Base-by-base conservation (phyloP, 352 stramenopile genomes). In the Phytophthora litchii region DNA sequence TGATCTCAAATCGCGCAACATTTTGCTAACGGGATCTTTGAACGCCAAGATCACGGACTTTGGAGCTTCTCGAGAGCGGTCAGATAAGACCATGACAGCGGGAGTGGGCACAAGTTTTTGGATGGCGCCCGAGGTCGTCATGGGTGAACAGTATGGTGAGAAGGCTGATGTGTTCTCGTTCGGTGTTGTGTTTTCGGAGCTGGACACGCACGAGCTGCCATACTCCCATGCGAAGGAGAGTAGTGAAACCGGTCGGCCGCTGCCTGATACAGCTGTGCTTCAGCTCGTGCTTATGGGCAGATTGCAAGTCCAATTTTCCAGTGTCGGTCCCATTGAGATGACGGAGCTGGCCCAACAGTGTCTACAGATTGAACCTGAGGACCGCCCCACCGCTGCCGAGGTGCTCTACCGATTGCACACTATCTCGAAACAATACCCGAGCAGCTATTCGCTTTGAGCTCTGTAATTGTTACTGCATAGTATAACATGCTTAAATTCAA, bases 1-100 rank as follows among this genome's bases (percentile, higher is more conserved):
- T 12, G 78, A 85, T 42, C 76, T 88, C 60, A 88, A 88, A 48
- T 82, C 72, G 11, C 71, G 78, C 45, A 88, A 88, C 56, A 78
- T 88, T 36, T 55, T 88, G 37, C 53, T 89, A 12, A 76, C 67
- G 8, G 36, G 34, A 17, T 56, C 54, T 23, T 51, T 79, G 35
- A 34, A 76, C 17, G 70, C 70, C 17, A 86, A 82, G 32, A 23
- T 86, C 17, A 82, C 74, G 7, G 74, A 83, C 63, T 86, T 86
- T 70, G 73, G 70, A 3, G 46, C 55, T 1, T 76, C 70, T 3
- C 54, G 58, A 0, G 40, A 60, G 10, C 54, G 65, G 3, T 60
- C 41, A 7, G 65, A 74, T 40, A 29, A 32, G 14, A 70, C 65
- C 2, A 74, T 74, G 60, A 74, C 65, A 0, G 54, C 60, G 14